Evolutionary conservation across 352 stramenopile genomes (phyloP).

Genomic region (Saprolegnia parasitica): DNA sequence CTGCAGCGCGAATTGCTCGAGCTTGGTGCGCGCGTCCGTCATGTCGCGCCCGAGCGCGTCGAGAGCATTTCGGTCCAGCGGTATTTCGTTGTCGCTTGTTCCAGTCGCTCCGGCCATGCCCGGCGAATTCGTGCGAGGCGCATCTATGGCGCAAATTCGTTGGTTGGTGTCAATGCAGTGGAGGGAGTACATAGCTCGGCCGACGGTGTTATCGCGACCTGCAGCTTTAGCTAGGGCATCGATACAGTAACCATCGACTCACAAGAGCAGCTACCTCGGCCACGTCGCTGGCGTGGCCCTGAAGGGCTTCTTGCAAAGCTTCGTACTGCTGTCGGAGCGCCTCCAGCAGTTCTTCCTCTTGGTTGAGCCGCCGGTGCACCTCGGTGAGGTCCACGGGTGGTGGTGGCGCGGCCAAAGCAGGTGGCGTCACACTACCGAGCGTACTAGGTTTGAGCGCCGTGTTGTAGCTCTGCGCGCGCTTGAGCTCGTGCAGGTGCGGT

Average conservation of each 20-base stretch:
- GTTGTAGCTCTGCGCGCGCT: conserved; percentile 22
- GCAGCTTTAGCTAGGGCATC: background rate
- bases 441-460: conserved; percentile 3
- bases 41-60: conserved; percentile 12
- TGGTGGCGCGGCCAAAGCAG: background rate
- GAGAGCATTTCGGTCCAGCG: background rate
- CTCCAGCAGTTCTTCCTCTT: conserved; percentile 25
- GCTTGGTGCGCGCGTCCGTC: conserved; percentile 2
- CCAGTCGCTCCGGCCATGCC: background rate
- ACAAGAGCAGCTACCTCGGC: background rate
- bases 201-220: background rate
- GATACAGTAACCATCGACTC: background rate
- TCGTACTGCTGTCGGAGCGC: conserved; percentile 25
- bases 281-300: conserved; percentile 1
- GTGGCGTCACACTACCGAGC: background rate
- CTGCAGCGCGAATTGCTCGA: background rate
- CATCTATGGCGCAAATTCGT: background rate
- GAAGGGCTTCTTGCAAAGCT: conserved; percentile 16
- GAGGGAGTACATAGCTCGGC: background rate
- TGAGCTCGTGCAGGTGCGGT: background rate
- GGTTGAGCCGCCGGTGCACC: conserved; percentile 15
- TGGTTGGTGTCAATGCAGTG: background rate
- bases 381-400: background rate
- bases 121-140: background rate
- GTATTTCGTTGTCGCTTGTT: background rate